Evolutionary conservation across 2,329 filamentous ascomycete genomes (phyloP), one percentile per base, ranked within the genome.

Genomic region (Talaromyces funiculosus): DNA sequence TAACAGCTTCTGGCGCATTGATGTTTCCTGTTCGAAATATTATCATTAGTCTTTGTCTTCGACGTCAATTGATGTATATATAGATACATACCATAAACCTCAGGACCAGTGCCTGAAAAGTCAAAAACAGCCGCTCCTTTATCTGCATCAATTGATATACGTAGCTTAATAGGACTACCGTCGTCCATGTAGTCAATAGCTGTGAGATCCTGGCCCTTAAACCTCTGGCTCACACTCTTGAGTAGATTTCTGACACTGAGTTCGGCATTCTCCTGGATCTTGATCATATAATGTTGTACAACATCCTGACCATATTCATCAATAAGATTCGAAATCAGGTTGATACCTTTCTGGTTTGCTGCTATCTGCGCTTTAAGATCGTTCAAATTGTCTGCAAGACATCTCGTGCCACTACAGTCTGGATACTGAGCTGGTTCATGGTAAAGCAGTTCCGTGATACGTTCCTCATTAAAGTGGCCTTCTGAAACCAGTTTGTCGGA

Each of bases 101-200:
- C 88, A 0, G 86, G 85, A 0, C 89, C 89, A 0, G 89, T 92
- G n/a, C 89, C 90, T 1, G 80, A 80, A 71, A 92, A 88, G 72
- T 92, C 85, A 69, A 92, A 93, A 0, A 87, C 75, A 0, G 90
- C 90, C 65, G 88, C 84, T 14, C 89, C 90, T 45, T 87, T 85
- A 2, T 86, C 81, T 0, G 82, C 81, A 68, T 92, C 83, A 62
- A 94, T 92, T 0, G 84, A 84, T 3, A 94, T 82, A 61, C 85
- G 86, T 10, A 93, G 80, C 53, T 84, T 80, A 66, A 93, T 92
- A 0, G 88, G 87, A n/a, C 83, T 89, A 31, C 90, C 90, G 67
- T 93, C 89, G 67, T 94, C 90, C 88, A 92, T 93, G 74, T 85
- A 89, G 68, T 94, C 90, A 8, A 86, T 78, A 0, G 90, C 88